Evolutionary conservation across 352 stramenopile species (phyloP).

Genomic region (Phytopythium ostracodes): DNA sequence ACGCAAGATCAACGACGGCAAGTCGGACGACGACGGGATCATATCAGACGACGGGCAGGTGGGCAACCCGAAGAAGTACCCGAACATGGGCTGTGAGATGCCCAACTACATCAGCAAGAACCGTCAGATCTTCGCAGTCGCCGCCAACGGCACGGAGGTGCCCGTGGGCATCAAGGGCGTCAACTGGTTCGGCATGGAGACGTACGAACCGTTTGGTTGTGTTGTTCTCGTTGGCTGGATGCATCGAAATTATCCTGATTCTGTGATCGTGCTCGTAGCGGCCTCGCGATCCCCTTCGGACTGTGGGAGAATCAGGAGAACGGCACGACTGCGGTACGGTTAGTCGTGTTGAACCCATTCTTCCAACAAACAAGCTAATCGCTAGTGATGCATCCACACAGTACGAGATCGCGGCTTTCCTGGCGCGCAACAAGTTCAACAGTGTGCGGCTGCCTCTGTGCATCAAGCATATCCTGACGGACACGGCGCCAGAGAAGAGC

Average conservation of each 20-base stretch:
- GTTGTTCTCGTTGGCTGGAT: not conserved
- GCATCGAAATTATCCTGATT: not conserved
- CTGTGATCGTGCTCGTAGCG: slow-evolving; percentile 4
- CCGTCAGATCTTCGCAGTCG: slow-evolving; percentile 35
- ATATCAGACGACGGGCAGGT: slow-evolving; percentile 47
- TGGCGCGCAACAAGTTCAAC: slow-evolving; percentile 74
- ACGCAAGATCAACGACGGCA: slow-evolving; percentile 41
- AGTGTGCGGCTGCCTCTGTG: slow-evolving; percentile 54
- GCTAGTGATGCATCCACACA: slow-evolving; percentile 3
- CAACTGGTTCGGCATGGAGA: slow-evolving; percentile 83
- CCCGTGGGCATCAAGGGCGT: slow-evolving; percentile 52
- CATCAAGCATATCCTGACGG: slow-evolving; percentile 45
- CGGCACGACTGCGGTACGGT: slow-evolving; percentile 44
- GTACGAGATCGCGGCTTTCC: slow-evolving; percentile 62
- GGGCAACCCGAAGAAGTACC: slow-evolving; percentile 56
- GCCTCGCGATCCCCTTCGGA: slow-evolving; percentile 51
- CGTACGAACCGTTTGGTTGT: slow-evolving; percentile 14
- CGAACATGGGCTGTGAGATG: slow-evolving; percentile 45
- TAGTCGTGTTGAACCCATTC: not conserved
- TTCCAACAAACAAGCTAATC: not conserved
- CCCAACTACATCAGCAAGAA: slow-evolving; percentile 66
- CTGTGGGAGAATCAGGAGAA: slow-evolving; percentile 72
- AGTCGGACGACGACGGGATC: slow-evolving; percentile 23
- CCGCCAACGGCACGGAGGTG: slow-evolving; percentile 54
- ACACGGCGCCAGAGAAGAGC: slow-evolving; percentile 33